Evolutionary conservation across 805 yeast genomes (phyloP), one percentile per base, ranked within the genome.

Genomic region (Yamadazyma sp.): DNA sequence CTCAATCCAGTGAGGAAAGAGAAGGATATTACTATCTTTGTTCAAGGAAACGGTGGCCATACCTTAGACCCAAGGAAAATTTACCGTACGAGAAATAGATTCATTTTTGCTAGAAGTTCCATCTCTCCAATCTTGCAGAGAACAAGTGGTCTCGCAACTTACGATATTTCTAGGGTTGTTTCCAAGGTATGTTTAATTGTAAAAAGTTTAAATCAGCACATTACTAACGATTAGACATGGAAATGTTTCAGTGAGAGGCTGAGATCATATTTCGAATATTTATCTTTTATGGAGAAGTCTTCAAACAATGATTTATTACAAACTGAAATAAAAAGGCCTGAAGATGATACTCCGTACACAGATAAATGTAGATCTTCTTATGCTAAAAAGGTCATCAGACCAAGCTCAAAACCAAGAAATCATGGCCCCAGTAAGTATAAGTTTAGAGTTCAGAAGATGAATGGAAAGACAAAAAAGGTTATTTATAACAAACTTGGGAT

Each of bases 221-320:
- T 17, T 34, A 40, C 43, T 46, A 42, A 48, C 43, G 25, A 16
- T 32, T 34, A 50, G 56, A 37, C 41, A 8, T 50, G 56, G 55
- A 52, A 45, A 29, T 13, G 28, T 16, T 6, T 35, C 47, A 18
- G 33, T 26, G 13, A 23, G 22, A 7, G 32, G n/a, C 8, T 17
- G 17, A 13, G 5, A 6, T 7, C 8, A 18, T 29, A 29, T 14
- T 24, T 24, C 16, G 12, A 24, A 14, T 24, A 24, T 14, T 24
- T 24, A 24, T 7, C 27, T 11, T 7, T 7, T 24, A 7, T 24
- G 13, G 27, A 24, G 16, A 24, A 11, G 6, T 7, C 13, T 24
- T 24, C n/a, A 7, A 8, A 24, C 12, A 13, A 24, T 8, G 8
- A 11, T 7, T 7, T 8, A 24, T 13, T 13, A 9, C 10, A 11